phyloP scores from a whole-genome alignment of 176 grass and related monocot genomes.

The Chrysopogon serrulatus region DNA sequence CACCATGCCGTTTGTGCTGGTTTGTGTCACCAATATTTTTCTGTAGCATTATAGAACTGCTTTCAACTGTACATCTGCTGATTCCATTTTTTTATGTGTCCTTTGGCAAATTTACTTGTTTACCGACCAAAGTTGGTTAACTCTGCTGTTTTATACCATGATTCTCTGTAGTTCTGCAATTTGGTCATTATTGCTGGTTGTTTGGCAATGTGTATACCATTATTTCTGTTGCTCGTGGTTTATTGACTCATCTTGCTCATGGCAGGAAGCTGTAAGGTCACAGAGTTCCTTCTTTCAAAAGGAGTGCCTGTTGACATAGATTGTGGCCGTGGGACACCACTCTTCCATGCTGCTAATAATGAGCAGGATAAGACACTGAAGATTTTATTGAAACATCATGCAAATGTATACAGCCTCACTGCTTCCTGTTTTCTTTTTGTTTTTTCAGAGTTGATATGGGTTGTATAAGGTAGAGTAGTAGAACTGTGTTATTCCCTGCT shows the following conservation, averaged over 20 bases:
- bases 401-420: neutral
- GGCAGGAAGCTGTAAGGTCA: conserved; percentile 17
- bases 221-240: neutral
- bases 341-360: conserved; percentile 4
- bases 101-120: neutral
- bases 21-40: neutral
- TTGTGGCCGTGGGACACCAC: conserved; percentile 13
- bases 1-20: neutral
- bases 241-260: neutral
- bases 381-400: conserved; percentile 24
- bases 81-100: neutral
- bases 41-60: neutral
- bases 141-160: neutral
- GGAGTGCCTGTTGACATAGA: too few relatives aligned
- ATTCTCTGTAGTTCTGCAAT: neutral
- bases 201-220: neutral
- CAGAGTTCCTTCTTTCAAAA: conserved; percentile 19
- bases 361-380: conserved; percentile 24
- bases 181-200: neutral
- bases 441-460: too few relatives aligned
- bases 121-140: neutral
- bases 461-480: neutral
- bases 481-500: too few relatives aligned
- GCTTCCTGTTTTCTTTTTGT: neutral
- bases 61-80: neutral